Percentiles rank a stretch among this genome's conserved stretches.
These are phyloP conservation scores for Penicillium parvum DNA, from an alignment of 495 filamentous ascomycete species.

Conservation along the genomic window DNA sequence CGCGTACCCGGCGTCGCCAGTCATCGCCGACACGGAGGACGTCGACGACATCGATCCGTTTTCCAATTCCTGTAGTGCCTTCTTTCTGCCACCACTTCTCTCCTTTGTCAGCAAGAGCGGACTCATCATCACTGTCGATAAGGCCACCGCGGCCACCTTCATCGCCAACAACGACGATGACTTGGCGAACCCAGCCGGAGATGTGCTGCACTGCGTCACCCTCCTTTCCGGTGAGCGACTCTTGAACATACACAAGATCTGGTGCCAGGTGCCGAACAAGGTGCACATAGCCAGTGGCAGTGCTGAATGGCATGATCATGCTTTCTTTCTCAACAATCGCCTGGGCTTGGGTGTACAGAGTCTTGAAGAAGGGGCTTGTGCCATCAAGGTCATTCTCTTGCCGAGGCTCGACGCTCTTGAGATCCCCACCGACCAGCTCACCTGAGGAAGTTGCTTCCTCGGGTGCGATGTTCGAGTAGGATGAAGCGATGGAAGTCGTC, in stretches of 20 bases:
- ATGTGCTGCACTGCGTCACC: conserved; percentile 66
- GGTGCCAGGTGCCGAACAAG: conserved; percentile 80
- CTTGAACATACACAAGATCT: conserved; percentile 79
- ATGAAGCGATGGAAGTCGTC: conserved; percentile 69
- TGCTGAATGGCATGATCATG: conserved; percentile 85
- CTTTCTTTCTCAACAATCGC: conserved; percentile 73
- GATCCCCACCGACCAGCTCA: conserved; percentile 53
- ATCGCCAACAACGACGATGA: conserved; percentile 79
- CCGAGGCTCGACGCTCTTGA: conserved; percentile 46
- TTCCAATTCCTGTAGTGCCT: conserved; percentile 75
- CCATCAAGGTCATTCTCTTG: conserved; percentile 32
- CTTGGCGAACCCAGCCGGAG: conserved; percentile 80
- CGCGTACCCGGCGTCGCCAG: conserved; percentile 70
- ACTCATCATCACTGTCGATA: conserved; percentile 86
- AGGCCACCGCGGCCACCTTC: conserved; percentile 80
- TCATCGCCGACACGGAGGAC: conserved; percentile 72
- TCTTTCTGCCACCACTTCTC: conserved; percentile 80
- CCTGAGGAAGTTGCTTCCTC: conserved; percentile 68
- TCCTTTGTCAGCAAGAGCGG: conserved; percentile 48
- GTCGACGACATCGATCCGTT: conserved; percentile 84
- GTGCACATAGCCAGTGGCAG: conserved; percentile 68
- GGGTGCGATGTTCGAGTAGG: conserved; percentile 80
- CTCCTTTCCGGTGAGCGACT: conserved; percentile 66
- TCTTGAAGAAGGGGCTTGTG: conserved; percentile 59
- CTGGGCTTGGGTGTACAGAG: conserved; percentile 70